Percentiles rank a stretch among this genome's conserved stretches.
phyloP scores from a whole-genome alignment of 441 rosid species.

The Theobroma grandiflorum region DNA sequence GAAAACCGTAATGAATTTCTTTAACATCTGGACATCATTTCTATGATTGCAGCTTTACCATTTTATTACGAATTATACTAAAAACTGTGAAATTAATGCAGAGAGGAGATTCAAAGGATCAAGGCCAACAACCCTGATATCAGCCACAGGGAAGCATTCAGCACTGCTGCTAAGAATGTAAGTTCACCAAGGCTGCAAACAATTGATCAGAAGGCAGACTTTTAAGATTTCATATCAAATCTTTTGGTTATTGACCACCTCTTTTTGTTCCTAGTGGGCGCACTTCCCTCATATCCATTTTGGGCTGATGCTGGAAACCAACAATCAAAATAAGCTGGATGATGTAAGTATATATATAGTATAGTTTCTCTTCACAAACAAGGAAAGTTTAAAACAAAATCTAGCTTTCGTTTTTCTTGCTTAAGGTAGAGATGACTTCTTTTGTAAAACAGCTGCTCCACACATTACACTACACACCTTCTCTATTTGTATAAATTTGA shows the following conservation, averaged over 20 bases:
- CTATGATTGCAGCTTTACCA: not conserved
- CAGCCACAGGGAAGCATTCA: slow-evolving; percentile 97
- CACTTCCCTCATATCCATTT: slow-evolving; percentile 96
- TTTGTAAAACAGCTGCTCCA: not conserved
- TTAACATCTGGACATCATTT: not conserved
- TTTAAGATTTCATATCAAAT: not conserved
- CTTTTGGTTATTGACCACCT: not conserved
- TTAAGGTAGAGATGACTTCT: not conserved
- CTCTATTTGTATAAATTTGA: not conserved
- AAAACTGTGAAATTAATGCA: slow-evolving; percentile 28
- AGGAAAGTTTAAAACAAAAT: not conserved
- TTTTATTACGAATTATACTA: not conserved
- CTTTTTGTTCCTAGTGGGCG: slow-evolving; percentile 69
- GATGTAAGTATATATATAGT: slow-evolving; percentile 49
- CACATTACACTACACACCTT: not conserved
- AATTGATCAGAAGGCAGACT: not conserved
- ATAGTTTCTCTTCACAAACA: not conserved
- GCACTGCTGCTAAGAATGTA: slow-evolving; percentile 98
- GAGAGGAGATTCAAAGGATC: slow-evolving; percentile 99
- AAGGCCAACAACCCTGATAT: slow-evolving; percentile 92
- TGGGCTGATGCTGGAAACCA: slow-evolving; percentile 84
- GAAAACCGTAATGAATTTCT: slow-evolving; percentile 21
- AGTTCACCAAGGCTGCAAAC: slow-evolving; percentile 30
- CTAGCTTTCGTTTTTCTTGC: not conserved
- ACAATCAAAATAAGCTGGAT: slow-evolving; percentile 68